Conservation (phyloP, 257 asterid genomes). For the Jacaranda copaia region DNA sequence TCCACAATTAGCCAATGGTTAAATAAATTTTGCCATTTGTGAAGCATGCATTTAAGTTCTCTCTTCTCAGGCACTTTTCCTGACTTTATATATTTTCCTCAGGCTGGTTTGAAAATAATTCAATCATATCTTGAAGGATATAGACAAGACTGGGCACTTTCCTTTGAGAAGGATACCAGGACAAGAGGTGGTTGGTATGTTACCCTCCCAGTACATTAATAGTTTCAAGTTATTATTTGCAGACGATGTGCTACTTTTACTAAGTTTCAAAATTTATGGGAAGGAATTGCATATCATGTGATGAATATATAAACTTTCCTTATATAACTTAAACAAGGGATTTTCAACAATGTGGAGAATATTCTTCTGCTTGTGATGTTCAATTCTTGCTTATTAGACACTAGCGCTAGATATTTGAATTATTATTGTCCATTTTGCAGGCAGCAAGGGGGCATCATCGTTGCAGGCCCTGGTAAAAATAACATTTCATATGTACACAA, state of each 20-base stretch:
- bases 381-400: background rate
- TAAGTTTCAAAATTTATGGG: background rate
- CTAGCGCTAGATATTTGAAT: background rate
- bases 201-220: background rate
- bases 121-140: conserved; percentile 88
- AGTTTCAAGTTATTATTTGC: conserved; percentile 3
- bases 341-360: background rate
- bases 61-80: conserved; percentile 19
- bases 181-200: conserved; percentile 96
- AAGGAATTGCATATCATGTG: too few relatives aligned
- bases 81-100: conserved; percentile 29
- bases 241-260: background rate
- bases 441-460: conserved; percentile 94
- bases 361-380: background rate
- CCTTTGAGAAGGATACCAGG: conserved; percentile 93
- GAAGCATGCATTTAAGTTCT: conserved; percentile 18
- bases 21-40: background rate
- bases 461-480: conserved; percentile 93
- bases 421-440: conserved; percentile 50
- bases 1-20: conserved; percentile 7
- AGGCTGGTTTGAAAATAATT: conserved; percentile 90
- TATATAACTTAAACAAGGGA: background rate
- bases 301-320: too few relatives aligned
- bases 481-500: conserved; percentile 81
- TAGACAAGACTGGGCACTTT: conserved; percentile 94